These are phyloP conservation scores for Liquidambar formosana DNA, from an alignment of 164 flowering plant species.

Conservation along the genomic window DNA sequence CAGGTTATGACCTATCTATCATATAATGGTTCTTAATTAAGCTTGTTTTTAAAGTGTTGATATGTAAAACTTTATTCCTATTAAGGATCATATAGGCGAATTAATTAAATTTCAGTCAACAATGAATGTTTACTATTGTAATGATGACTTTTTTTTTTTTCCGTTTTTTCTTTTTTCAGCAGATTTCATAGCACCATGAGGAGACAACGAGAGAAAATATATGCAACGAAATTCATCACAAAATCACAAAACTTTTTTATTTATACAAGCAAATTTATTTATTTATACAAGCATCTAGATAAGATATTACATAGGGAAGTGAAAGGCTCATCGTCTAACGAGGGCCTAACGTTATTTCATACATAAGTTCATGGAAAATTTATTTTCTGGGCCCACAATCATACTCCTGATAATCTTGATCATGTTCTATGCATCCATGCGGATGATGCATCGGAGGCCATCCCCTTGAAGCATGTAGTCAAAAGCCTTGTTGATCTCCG, in stretches of 20 bases:
- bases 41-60: too few relatives aligned
- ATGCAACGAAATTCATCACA: background rate
- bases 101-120: too few relatives aligned
- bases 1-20: too few relatives aligned
- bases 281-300: background rate
- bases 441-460: conserved; percentile 30
- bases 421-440: conserved; percentile 20
- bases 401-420: background rate
- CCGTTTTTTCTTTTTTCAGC: too few relatives aligned
- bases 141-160: too few relatives aligned
- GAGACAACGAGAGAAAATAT: too few relatives aligned
- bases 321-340: background rate
- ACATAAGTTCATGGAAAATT: background rate
- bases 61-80: too few relatives aligned
- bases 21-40: too few relatives aligned
- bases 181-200: too few relatives aligned
- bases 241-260: background rate
- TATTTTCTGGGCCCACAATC: background rate
- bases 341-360: background rate
- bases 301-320: background rate
- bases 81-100: too few relatives aligned
- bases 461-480: conserved; percentile 31
- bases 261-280: background rate
- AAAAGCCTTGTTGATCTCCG: conserved; percentile 44
- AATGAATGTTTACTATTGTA: too few relatives aligned